phyloP scores from a whole-genome alignment of 176 grass and related monocot genomes.

The Ananas comosus region DNA sequence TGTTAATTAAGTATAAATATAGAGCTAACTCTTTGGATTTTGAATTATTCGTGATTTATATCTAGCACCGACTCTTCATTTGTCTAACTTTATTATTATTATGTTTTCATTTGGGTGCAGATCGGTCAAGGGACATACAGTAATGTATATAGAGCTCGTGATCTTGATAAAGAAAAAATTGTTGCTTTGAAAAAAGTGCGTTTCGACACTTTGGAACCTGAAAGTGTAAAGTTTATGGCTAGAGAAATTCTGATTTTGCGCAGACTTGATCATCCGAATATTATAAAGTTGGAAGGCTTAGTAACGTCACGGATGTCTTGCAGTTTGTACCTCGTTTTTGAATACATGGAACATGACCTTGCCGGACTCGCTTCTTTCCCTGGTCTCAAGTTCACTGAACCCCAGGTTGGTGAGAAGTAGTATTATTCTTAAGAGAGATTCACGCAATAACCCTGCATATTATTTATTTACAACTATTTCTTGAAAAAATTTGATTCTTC shows the following conservation, averaged over 20 bases:
- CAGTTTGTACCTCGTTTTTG: conserved; percentile 99
- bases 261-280: conserved; percentile 92
- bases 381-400: conserved; percentile 76
- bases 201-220: conserved; percentile 96
- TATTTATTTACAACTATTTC: too few relatives aligned
- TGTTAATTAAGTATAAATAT: too few relatives aligned
- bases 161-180: conserved; percentile 84
- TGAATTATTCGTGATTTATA: neutral
- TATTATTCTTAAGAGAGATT: neutral
- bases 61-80: neutral
- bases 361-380: conserved; percentile 87
- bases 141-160: conserved; percentile 84
- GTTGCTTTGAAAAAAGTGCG: conserved; percentile 98
- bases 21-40: neutral
- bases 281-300: conserved; percentile 94
- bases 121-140: conserved; percentile 99
- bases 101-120: conserved; percentile 42
- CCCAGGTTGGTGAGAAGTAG: conserved; percentile 48
- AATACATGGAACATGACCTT: conserved; percentile 99
- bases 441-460: too few relatives aligned
- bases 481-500: too few relatives aligned
- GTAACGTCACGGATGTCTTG: conserved; percentile 98
- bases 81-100: neutral
- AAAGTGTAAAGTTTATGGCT: conserved; percentile 98
- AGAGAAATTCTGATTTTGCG: conserved; percentile 95